Percentiles rank a stretch among this genome's conserved stretches.
Evolutionary conservation across 2,329 filamentous ascomycete genomes (phyloP).

Genomic region (Stagonosporopsis chrysanthemi): DNA sequence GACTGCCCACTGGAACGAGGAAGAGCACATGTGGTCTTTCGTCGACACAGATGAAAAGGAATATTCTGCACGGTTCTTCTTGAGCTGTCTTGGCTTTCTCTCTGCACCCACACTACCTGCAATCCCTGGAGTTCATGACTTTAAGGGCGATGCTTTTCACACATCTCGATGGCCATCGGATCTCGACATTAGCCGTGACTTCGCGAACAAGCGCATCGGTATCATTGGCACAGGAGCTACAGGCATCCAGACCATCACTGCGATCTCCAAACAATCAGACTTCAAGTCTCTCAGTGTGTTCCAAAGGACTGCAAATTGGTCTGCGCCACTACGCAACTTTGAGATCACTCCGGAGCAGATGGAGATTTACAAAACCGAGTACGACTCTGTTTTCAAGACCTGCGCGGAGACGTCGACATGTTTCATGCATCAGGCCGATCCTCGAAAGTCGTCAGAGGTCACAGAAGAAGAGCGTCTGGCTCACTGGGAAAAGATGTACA

Average conservation of each 20-base stretch:
- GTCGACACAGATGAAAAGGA: slow-evolving; percentile 19
- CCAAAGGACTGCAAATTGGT: slow-evolving; percentile 64
- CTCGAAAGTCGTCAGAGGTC: slow-evolving; percentile 19
- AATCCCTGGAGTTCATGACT: slow-evolving; percentile 31
- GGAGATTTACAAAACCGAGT: slow-evolving; percentile 21
- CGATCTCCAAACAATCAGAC: slow-evolving; percentile 56
- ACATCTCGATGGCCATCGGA: slow-evolving; percentile 66
- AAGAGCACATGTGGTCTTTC: slow-evolving; percentile 24
- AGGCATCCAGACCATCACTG: slow-evolving; percentile 68
- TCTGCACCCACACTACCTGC: slow-evolving; percentile 27
- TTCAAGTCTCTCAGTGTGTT: slow-evolving; percentile 63
- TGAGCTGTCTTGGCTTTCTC: slow-evolving; percentile 31
- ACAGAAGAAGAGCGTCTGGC: slow-evolving; percentile 22
- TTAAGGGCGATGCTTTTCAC: slow-evolving; percentile 48
- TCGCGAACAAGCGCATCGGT: slow-evolving; percentile 64
- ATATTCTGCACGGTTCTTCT: slow-evolving; percentile 26
- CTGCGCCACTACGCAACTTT: slow-evolving; percentile 26
- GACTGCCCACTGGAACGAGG: slow-evolving; percentile 24
- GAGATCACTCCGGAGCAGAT: slow-evolving; percentile 23
- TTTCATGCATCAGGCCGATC: slow-evolving; percentile 26
- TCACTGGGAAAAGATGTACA: slow-evolving; percentile 30
- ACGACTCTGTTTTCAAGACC: slow-evolving; percentile 23
- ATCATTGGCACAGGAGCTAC: slow-evolving; percentile 68
- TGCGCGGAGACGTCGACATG: slow-evolving; percentile 23
- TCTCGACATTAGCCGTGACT: slow-evolving; percentile 51